Base-by-base conservation (phyloP, 1,284 basidiomycete species). In the Serendipita sp. region DNA sequence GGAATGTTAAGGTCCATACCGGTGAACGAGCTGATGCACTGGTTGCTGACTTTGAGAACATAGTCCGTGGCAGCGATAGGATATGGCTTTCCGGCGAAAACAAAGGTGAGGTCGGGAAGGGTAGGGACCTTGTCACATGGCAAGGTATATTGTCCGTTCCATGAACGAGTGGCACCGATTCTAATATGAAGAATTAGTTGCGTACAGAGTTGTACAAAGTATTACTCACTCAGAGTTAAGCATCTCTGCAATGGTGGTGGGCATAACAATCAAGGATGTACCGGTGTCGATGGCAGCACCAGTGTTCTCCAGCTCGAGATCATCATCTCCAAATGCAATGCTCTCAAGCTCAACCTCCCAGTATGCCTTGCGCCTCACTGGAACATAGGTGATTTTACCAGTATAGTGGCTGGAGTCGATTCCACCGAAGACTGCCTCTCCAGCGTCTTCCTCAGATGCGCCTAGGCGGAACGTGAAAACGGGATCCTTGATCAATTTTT, bases 211-310 rank as follows among this genome's bases (percentile, higher is more conserved):
- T 30, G 22, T 22, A 32, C n/a, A 35, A 34, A 32, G 22, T 17
- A 26, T 66, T 60, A 76, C 79, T 68, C 73, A 79, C 75, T 95
- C 89, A 64, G 91, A 83, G 79, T 99, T 99, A 70, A 99, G 78
- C 87, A 99, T 92, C 78, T 99, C 96, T 65, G 95, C 93, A 63
- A 98, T 82, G 71, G 99, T 95, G 65, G 87, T 86, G 64, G 96
- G 96, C 64, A 96, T 79, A 61, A 86, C 92, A 67, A 96, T 95
- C 65, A 95, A 78, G 12, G 90, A 93, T 61, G 92, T 94, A 63
- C 92, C 93, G 35, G 94, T 98, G 73, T 98, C 94, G 69, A 98
- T 97, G 61, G 93, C 94, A 68, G 94, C 94, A 61, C 94, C 93
- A 62, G 93, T 93, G 76, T 84, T 87, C 68, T 93, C 89, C 15